phyloP scores from a whole-genome alignment of 2,329 filamentous ascomycete species.

The Trichoderma citrinoviride region DNA sequence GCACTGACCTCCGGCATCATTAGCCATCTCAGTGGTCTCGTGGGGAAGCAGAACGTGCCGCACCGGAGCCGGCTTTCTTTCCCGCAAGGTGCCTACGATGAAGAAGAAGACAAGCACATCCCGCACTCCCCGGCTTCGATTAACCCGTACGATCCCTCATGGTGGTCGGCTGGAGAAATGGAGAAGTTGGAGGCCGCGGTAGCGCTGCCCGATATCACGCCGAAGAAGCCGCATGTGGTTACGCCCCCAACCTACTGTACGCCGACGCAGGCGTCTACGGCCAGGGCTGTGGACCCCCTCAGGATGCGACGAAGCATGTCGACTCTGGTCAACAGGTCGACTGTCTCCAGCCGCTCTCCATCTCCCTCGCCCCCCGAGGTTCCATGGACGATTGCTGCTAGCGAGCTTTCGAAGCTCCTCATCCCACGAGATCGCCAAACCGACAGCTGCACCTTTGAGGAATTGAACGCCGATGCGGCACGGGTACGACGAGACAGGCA shows the following conservation, averaged over 20 bases:
- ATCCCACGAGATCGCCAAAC: conserved; percentile 75
- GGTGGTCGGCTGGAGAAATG: conserved; percentile 68
- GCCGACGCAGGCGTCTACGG: conserved; percentile 82
- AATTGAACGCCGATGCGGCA: conserved; percentile 69
- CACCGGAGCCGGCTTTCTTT: conserved; percentile 5
- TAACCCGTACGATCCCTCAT: conserved; percentile 61
- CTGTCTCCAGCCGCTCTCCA: conserved; percentile 40
- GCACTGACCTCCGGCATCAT: conserved; percentile 84
- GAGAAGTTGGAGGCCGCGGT: conserved; percentile 66
- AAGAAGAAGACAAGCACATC: conserved; percentile 26
- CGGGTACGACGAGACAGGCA: conserved; percentile 64
- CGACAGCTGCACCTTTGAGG: conserved; percentile 72
- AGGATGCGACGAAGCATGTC: conserved; percentile 65
- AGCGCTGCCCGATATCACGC: conserved; percentile 46
- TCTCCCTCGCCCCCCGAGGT: conserved; percentile 77
- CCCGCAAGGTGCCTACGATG: conserved; percentile 37
- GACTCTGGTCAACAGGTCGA: conserved; percentile 39
- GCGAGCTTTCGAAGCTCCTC: conserved; percentile 78
- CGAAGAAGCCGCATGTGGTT: conserved; percentile 53
- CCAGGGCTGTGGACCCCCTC: conserved; percentile 69
- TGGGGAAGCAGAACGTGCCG: conserved; percentile 47
- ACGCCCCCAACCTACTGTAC: conserved; percentile 74
- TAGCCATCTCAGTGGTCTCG: conserved; percentile 84
- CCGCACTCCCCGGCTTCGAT: conserved; percentile 29
- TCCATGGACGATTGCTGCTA: conserved; percentile 78